Conservation (phyloP, 2,329 filamentous ascomycete genomes). For the Acrocalymma vagum region DNA sequence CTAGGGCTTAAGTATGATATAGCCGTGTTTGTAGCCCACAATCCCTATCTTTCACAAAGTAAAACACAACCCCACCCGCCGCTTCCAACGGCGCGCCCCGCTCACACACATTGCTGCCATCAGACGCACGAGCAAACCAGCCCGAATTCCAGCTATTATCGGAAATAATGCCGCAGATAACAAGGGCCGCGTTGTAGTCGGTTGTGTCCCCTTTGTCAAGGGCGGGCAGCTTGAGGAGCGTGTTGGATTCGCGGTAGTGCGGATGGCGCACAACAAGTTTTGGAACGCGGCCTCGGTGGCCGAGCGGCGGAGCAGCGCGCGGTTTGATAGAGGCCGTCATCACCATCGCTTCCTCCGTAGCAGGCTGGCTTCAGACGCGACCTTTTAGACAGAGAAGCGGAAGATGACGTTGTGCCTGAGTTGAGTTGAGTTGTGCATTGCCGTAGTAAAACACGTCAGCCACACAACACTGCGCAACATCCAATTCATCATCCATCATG, state of each 20-base stretch:
- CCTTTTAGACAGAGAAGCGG: no score
- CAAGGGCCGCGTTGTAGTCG: conserved; percentile 21
- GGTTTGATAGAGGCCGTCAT: conserved; percentile 22
- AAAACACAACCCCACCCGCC: conserved; percentile 11
- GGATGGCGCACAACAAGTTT: conserved; percentile 17
- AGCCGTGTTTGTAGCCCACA: conserved; percentile 13
- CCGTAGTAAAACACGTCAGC: no score
- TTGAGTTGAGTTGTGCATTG: no score
- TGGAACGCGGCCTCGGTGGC: conserved; percentile 16
- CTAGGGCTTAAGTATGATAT: conserved; percentile 11
- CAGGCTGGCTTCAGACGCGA: no score
- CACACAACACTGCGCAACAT: no score
- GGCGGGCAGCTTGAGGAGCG: conserved; percentile 20
- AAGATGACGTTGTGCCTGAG: no score
- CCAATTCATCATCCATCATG: no score
- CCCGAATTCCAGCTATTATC: conserved; percentile 21
- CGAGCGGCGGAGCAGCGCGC: conserved; percentile 16
- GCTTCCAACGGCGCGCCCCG: conserved; percentile 15
- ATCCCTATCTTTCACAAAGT: conserved; percentile 15
- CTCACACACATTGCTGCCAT: conserved; percentile 18
- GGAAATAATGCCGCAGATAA: conserved; percentile 21
- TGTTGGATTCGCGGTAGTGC: conserved; percentile 19
- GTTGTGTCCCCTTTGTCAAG: conserved; percentile 18
- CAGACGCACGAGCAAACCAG: conserved; percentile 15
- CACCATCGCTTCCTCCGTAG: no score